phyloP scores from a whole-genome alignment of 2,329 filamentous ascomycete genomes.

The Chrysoporthe austroafricana region DNA sequence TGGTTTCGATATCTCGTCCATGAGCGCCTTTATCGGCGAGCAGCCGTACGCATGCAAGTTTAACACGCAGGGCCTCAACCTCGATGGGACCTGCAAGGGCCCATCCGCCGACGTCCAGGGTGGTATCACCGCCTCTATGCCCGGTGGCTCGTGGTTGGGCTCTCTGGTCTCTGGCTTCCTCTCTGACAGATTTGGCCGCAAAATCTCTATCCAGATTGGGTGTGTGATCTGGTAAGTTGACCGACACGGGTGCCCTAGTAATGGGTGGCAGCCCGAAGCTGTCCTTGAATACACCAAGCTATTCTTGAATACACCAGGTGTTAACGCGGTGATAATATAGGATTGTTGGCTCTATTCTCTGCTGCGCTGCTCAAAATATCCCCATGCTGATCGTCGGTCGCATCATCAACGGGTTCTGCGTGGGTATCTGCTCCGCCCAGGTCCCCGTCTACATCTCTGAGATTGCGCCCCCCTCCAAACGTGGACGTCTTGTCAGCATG shows the following conservation, averaged over 20 bases:
- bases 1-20: slow-evolving; percentile 39
- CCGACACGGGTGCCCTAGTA: too few species aligned
- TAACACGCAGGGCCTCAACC: slow-evolving; percentile 43
- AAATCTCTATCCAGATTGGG: slow-evolving; percentile 55
- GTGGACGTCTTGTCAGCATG: slow-evolving; percentile 48
- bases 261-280: too few species aligned
- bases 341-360: slow-evolving; percentile 52
- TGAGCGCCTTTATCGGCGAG: slow-evolving; percentile 49
- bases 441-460: slow-evolving; percentile 74
- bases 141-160: slow-evolving; percentile 70
- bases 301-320: too few species aligned
- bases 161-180: slow-evolving; percentile 62
- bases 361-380: slow-evolving; percentile 50
- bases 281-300: too few species aligned
- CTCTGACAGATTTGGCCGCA: slow-evolving; percentile 56
- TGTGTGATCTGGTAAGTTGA: slow-evolving; percentile 52
- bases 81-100: slow-evolving; percentile 50
- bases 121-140: slow-evolving; percentile 72
- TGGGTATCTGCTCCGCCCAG: slow-evolving; percentile 74
- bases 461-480: slow-evolving; percentile 53
- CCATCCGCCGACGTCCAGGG: slow-evolving; percentile 56
- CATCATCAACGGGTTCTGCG: slow-evolving; percentile 71
- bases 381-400: slow-evolving; percentile 68
- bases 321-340: slow-evolving; percentile 35
- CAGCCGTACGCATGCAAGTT: slow-evolving; percentile 48